Conservation (phyloP, 352 stramenopile genomes). For the Phytophthora cactorum region DNA sequence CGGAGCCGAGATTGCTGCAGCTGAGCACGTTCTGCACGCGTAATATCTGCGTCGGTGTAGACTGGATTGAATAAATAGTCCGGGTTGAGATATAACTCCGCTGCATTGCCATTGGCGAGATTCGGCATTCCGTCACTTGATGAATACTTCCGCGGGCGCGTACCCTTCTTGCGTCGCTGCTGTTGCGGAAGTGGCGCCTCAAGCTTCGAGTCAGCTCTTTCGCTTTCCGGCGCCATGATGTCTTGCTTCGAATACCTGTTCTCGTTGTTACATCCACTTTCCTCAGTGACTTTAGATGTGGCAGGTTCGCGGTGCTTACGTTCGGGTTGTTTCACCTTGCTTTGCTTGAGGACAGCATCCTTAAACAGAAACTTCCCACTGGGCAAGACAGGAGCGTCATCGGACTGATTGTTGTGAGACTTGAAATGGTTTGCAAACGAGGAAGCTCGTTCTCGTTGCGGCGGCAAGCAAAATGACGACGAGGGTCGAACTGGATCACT, state of each 20-base stretch:
- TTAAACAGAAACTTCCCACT: slow-evolving; percentile 54
- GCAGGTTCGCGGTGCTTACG: slow-evolving; percentile 12
- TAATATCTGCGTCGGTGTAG: not conserved
- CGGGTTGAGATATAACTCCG: slow-evolving; percentile 21
- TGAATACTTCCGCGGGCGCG: slow-evolving; percentile 21
- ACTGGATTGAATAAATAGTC: slow-evolving; percentile 39
- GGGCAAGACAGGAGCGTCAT: slow-evolving; percentile 9
- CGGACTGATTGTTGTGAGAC: slow-evolving; percentile 14
- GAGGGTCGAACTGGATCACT: slow-evolving; percentile 15
- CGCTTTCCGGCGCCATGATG: not conserved
- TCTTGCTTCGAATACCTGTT: slow-evolving; percentile 22
- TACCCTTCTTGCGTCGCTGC: slow-evolving; percentile 23
- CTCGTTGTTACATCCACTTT: slow-evolving; percentile 19
- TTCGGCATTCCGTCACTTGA: slow-evolving; percentile 14
- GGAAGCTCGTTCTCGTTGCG: slow-evolving; percentile 28
- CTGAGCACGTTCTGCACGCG: slow-evolving; percentile 13
- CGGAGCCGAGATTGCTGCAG: slow-evolving; percentile 21
- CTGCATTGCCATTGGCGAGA: slow-evolving; percentile 9
- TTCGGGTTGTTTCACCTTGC: slow-evolving; percentile 23
- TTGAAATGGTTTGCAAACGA: slow-evolving; percentile 35
- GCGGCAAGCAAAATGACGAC: slow-evolving; percentile 1
- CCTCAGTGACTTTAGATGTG: slow-evolving; percentile 2
- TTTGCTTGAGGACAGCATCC: slow-evolving; percentile 61
- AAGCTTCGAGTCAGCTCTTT: slow-evolving; percentile 1
- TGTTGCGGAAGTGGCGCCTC: slow-evolving; percentile 13